Evolutionary conservation across 139 green algal genomes (phyloP).

Genomic region (Chlorella vulgaris): DNA sequence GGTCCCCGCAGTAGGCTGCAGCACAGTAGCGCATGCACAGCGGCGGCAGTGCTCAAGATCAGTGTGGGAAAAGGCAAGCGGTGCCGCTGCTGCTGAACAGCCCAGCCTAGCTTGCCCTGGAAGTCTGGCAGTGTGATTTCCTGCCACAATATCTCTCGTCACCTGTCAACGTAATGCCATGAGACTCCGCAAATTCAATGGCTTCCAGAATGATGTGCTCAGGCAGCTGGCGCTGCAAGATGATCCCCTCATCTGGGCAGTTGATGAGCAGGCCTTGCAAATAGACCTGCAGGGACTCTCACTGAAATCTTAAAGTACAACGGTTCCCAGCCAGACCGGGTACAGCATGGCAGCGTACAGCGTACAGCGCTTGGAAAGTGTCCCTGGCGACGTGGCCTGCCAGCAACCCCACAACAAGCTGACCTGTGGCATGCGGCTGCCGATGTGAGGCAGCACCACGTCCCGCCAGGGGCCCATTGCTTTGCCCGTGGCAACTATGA

Average conservation of each 20-base stretch:
- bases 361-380: no score
- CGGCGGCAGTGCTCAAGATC: no score
- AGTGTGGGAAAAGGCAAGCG: no score
- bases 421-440: constrained; percentile 29
- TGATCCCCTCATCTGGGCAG: constrained; percentile 50
- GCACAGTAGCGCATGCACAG: background rate
- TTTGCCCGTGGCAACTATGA: constrained; percentile 85
- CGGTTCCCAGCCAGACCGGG: no score
- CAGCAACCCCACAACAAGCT: no score
- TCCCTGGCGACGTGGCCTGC: no score
- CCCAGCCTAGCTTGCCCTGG: no score
- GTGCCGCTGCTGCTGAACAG: no score
- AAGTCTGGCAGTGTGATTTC: no score
- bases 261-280: constrained; percentile 62
- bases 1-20: constrained; percentile 66
- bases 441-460: constrained; percentile 47
- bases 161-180: constrained; percentile 36
- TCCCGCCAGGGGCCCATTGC: constrained; percentile 70
- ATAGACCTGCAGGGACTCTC: constrained; percentile 2
- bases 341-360: no score
- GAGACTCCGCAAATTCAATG: constrained; percentile 59
- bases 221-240: constrained; percentile 59
- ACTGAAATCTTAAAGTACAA: no score
- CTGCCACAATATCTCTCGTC: no score
- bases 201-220: constrained; percentile 50